Percentiles rank a stretch among this genome's conserved stretches.
Evolutionary conservation across 2,329 filamentous ascomycete genomes (phyloP).

Genomic region (Nigrospora osmanthi): DNA sequence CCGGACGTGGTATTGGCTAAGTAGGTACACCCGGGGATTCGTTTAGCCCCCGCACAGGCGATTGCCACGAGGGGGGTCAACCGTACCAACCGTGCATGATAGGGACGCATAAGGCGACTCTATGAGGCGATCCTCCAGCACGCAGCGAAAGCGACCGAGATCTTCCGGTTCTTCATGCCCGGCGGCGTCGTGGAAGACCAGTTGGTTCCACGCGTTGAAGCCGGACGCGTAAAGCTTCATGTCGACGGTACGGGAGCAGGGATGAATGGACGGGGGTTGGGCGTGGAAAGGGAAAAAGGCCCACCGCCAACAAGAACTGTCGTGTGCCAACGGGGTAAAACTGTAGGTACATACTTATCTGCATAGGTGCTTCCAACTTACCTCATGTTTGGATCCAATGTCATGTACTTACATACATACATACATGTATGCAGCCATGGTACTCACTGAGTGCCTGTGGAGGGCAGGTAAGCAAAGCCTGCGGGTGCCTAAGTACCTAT

Average conservation of each 20-base stretch:
- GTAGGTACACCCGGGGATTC: background rate
- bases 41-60: background rate
- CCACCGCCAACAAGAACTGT: no score
- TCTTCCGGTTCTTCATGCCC: constrained; percentile 33
- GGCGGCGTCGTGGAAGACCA: background rate
- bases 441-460: no score
- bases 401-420: no score
- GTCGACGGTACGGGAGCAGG: background rate
- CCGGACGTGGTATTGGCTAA: constrained; percentile 16
- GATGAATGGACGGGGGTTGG: background rate
- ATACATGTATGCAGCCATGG: no score
- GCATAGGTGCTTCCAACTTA: no score
- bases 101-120: constrained; percentile 12
- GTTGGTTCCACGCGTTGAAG: constrained; percentile 45
- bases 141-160: constrained; percentile 31
- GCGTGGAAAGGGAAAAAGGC: no score
- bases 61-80: background rate
- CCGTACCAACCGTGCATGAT: constrained; percentile 40
- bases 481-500: no score
- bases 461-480: no score
- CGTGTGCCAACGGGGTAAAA: background rate
- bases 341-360: no score
- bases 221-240: constrained; percentile 47
- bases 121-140: constrained; percentile 29
- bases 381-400: no score